Evolutionary conservation across 2,329 filamentous ascomycete genomes (phyloP).

Genomic region (Fusarium annulatum): DNA sequence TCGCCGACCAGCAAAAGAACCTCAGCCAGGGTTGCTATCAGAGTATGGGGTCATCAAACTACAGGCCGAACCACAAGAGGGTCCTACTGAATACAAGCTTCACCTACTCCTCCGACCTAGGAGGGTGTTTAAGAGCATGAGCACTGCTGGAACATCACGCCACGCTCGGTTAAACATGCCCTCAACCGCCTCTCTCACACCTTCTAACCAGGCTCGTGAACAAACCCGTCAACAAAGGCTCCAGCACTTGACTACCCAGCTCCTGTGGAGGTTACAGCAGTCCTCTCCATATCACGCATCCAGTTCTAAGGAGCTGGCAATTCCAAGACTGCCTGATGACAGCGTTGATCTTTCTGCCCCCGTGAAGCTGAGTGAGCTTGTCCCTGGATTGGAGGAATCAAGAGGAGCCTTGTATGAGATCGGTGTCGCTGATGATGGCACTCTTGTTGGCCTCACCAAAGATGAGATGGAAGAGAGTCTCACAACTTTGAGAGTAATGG

Average conservation of each 20-base stretch:
- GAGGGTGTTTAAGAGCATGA: slow-evolving; percentile 77
- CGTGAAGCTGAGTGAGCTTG: slow-evolving; percentile 65
- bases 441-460: slow-evolving; percentile 85
- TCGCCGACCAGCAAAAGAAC: slow-evolving; percentile 40
- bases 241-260: slow-evolving; percentile 91
- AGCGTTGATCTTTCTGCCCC: slow-evolving; percentile 58
- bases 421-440: slow-evolving; percentile 93
- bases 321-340: slow-evolving; percentile 79
- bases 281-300: slow-evolving; percentile 91
- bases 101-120: slow-evolving; percentile 86
- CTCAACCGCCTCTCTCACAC: slow-evolving; percentile 48
- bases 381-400: slow-evolving; percentile 90
- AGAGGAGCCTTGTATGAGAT: slow-evolving; percentile 96
- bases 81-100: slow-evolving; percentile 95
- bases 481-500: slow-evolving; percentile 87
- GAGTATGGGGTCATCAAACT: slow-evolving; percentile 79
- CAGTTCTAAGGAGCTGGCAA: slow-evolving; percentile 77
- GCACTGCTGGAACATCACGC: slow-evolving; percentile 59
- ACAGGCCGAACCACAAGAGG: slow-evolving; percentile 91
- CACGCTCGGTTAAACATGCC: slow-evolving; percentile 28
- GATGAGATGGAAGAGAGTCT: slow-evolving; percentile 95
- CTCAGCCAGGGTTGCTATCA: slow-evolving; percentile 57
- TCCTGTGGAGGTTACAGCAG: slow-evolving; percentile 94
- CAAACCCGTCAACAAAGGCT: slow-evolving; percentile 84
- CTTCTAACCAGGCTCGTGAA: slow-evolving; percentile 78